Evolutionary conservation across 768 basidiomycete genomes (phyloP).

Genomic region (Boletus rubescentipes): DNA sequence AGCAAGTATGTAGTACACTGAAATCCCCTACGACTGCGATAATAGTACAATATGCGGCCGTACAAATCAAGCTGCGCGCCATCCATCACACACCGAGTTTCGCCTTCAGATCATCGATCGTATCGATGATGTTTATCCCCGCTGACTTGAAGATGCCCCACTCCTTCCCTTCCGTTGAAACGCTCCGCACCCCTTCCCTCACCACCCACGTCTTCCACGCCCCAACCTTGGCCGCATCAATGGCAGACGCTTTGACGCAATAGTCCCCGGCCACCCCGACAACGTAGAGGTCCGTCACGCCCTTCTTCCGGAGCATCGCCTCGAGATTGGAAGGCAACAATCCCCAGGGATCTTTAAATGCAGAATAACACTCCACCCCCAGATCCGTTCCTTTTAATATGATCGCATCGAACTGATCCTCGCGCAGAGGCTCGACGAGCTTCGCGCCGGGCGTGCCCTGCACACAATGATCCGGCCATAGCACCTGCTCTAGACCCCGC

Average conservation of each 20-base stretch:
- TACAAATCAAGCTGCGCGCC: neutral
- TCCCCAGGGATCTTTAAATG: slow-evolving; percentile 63
- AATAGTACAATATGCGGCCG: neutral
- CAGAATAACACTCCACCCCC: slow-evolving; percentile 78
- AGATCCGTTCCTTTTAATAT: slow-evolving; percentile 55
- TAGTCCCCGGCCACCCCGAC: slow-evolving; percentile 76
- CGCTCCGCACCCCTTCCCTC: slow-evolving; percentile 48
- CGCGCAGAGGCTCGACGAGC: slow-evolving; percentile 54
- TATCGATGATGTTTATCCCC: slow-evolving; percentile 35
- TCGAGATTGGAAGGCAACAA: slow-evolving; percentile 49
- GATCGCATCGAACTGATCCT: slow-evolving; percentile 40
- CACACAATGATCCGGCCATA: slow-evolving; percentile 86
- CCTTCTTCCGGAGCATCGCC: slow-evolving; percentile 37
- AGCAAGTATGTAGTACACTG: too few species aligned
- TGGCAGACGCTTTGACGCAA: slow-evolving; percentile 63
- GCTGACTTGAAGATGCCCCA: slow-evolving; percentile 39
- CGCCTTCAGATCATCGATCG: slow-evolving; percentile 27
- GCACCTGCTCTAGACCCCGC: slow-evolving; percentile 45
- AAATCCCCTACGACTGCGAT: neutral
- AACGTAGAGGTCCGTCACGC: slow-evolving; percentile 59
- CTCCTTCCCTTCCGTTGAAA: slow-evolving; percentile 30
- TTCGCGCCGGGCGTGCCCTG: slow-evolving; percentile 57
- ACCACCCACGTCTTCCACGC: slow-evolving; percentile 53
- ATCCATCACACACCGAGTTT: slow-evolving; percentile 14
- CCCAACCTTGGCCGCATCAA: slow-evolving; percentile 47